These are phyloP conservation scores for Podila verticillata DNA, from an alignment of 192 early-diverging fungal species.

Conservation along the genomic window DNA sequence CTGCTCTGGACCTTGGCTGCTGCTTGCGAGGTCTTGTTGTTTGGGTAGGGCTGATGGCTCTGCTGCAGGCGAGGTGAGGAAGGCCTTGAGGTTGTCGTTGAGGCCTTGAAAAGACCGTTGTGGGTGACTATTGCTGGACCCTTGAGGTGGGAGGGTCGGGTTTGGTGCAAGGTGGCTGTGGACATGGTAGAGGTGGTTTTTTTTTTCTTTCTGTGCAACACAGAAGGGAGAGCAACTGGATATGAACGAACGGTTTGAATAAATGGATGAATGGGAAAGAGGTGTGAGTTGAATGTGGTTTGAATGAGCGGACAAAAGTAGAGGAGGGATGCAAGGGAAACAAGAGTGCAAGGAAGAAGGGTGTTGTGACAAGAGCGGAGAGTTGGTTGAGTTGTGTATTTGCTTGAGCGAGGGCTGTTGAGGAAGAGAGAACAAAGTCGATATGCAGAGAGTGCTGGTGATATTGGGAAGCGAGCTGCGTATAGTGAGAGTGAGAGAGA, in stretches of 20 bases:
- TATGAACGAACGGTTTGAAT: no score
- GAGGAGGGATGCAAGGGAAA: not conserved
- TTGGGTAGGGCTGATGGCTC: not conserved
- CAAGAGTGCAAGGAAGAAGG: no score
- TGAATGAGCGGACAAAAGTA: not conserved
- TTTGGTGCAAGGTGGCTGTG: not conserved
- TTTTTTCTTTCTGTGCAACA: no score
- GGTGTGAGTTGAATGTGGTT: not conserved
- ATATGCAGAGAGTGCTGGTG: not conserved
- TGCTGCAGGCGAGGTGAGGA: slow-evolving; percentile 13
- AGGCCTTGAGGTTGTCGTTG: not conserved
- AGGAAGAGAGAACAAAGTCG: not conserved
- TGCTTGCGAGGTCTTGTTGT: not conserved
- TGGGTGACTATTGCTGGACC: no score
- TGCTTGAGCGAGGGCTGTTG: not conserved
- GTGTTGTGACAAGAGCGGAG: not conserved
- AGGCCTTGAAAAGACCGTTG: slow-evolving; percentile 1
- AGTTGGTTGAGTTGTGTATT: not conserved
- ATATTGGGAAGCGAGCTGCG: not conserved
- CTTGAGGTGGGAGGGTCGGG: not conserved
- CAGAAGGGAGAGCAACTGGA: no score
- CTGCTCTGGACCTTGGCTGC: no score
- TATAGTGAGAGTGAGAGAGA: not conserved
- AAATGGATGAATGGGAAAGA: not conserved
- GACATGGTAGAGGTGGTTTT: not conserved